Base-by-base conservation (phyloP, 441 rosid species). In the Gossypium trilobum region DNA sequence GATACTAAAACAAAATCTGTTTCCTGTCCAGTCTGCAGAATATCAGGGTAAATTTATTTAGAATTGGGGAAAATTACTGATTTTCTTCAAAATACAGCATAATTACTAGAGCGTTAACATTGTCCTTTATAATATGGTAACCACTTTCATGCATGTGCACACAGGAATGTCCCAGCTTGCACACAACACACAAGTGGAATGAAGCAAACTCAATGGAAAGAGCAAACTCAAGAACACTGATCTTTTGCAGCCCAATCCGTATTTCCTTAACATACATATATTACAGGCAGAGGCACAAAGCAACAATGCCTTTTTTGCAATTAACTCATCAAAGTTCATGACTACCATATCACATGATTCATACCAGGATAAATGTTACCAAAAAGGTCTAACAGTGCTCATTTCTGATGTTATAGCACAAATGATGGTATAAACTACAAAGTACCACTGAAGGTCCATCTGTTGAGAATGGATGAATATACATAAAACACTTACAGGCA, bases 1-100 rank as follows among this genome's bases (percentile, higher is more conserved):
- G 98, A 95, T 71, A 95, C 98, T 63, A 95, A 79, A 60, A 89
- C 79, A 68, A 91, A 95, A 39, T 95, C 97, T 29, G 99, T 91
- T 87, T 95, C 99, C 83, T 87, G 96, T 71, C 99, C 97, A 17
- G 89, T 82, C 98, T 95, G 85, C 91, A 88, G n/a, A 77, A 71
- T 14, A 57, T 51, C 64, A 29, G 16, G 55, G 5, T 54, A 13
- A 72, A 33, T 55, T 46, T 63, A 23, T 70, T 54, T 17, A 48
- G 31, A 72, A 72, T 8, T 57, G 29, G 29, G 19, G 52, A 13
- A 62, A 55, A 36, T 17, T 23, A 19, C 13, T 65, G 54, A 17
- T 55, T 19, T 22, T 27, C 11, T 25, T 17, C 8, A 27, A 52
- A 68, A 14, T 44, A 42, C 3, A 42, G 13, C 56, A 11, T 13